Conservation (phyloP, 139 green algal genomes). For the Asterochloris erici region DNA sequence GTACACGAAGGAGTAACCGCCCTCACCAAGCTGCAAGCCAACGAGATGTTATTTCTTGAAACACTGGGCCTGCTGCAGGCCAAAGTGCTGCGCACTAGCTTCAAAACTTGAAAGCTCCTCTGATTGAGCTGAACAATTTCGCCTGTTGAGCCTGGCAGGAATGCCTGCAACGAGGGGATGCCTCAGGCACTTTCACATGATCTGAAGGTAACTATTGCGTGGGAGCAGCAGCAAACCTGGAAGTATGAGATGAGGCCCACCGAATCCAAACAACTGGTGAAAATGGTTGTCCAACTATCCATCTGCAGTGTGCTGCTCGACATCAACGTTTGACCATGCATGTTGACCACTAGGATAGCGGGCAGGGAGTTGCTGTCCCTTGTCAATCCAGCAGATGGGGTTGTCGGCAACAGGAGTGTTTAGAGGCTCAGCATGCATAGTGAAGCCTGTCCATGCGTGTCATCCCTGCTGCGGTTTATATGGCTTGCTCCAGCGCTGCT, state of each 20-base stretch:
- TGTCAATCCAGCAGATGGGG: no score
- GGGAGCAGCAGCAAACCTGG: not conserved
- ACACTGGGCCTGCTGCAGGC: not conserved
- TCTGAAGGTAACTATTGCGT: no score
- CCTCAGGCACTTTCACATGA: no score
- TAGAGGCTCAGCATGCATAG: no score
- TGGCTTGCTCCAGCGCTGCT: slow-evolving; percentile 63
- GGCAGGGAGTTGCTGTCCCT: no score
- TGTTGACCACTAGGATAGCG: no score
- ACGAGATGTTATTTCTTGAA: not conserved
- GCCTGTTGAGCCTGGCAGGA: not conserved
- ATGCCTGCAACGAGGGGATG: no score
- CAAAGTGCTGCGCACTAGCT: not conserved
- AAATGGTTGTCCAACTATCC: not conserved
- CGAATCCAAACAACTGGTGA: slow-evolving; percentile 6
- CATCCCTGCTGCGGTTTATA: no score
- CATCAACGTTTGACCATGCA: no score
- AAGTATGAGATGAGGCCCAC: not conserved
- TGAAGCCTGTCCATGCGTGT: no score
- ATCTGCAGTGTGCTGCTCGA: not conserved
- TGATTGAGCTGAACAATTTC: slow-evolving; percentile 1
- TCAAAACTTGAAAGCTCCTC: not conserved
- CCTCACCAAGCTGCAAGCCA: slow-evolving; percentile 58
- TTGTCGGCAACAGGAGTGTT: no score
- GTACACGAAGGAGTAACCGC: slow-evolving; percentile 79